phyloP scores from a whole-genome alignment of 1,284 basidiomycete genomes.

The Neonothopanus nambi region DNA sequence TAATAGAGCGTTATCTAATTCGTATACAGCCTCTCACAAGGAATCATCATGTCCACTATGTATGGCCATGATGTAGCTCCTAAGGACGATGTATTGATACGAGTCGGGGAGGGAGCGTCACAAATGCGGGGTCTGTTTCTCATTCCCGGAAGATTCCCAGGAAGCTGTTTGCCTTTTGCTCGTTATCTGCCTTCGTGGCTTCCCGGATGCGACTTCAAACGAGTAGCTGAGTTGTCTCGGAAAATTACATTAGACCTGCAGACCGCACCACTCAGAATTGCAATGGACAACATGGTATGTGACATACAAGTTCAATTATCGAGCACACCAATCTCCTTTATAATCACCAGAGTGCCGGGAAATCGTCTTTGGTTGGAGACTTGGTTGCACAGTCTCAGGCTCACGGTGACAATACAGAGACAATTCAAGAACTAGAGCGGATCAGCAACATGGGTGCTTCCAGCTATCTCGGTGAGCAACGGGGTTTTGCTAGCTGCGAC shows the following conservation, averaged over 20 bases:
- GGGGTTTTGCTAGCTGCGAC: background rate
- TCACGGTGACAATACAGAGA: background rate
- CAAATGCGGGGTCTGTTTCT: no score
- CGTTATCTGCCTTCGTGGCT: constrained; percentile 9
- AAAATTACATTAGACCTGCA: background rate
- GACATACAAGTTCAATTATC: background rate
- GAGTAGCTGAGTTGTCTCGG: background rate
- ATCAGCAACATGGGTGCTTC: no score
- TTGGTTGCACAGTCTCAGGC: background rate
- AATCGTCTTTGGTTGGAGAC: background rate
- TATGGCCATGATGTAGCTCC: no score
- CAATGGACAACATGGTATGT: background rate
- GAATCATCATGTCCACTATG: no score
- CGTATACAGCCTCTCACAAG: background rate
- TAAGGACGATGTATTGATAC: no score
- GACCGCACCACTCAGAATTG: background rate
- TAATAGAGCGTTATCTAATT: no score
- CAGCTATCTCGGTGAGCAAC: constrained; percentile 8
- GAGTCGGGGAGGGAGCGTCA: no score
- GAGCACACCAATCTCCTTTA: no score
- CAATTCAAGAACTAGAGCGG: background rate
- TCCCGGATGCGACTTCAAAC: constrained; percentile 4
- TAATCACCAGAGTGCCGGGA: background rate
- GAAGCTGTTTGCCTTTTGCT: background rate
- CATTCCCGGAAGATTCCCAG: no score